Evolutionary conservation across 805 yeast genomes (phyloP).

Genomic region (Torulaspora indica): DNA sequence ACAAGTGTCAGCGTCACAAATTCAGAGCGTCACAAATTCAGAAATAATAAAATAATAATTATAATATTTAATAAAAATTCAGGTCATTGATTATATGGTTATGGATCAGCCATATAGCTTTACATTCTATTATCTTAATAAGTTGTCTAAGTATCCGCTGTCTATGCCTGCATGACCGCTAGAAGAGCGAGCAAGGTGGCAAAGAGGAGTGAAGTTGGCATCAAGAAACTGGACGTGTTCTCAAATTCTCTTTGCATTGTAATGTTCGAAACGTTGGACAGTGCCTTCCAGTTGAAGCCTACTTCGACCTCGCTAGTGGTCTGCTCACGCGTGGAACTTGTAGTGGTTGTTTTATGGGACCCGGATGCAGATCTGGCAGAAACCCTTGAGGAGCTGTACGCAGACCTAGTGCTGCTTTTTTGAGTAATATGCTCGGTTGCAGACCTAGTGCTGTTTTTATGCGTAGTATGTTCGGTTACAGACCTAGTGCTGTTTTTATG

Average conservation of each 20-base stretch:
- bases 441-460: background rate
- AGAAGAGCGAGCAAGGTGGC: conserved; percentile 16
- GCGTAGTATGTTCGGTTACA: background rate
- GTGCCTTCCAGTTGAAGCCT: conserved; percentile 1
- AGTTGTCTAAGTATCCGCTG: background rate
- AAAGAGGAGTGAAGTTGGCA: conserved; percentile 19
- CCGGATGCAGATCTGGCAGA: background rate
- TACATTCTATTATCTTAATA: conserved; percentile 1
- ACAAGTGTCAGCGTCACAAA: conserved; percentile 5
- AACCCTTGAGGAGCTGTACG: background rate
- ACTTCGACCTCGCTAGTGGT: background rate
- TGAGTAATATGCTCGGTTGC: background rate
- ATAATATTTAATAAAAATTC: too few species aligned
- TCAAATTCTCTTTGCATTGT: conserved; percentile 10
- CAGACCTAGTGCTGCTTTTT: background rate
- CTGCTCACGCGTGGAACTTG: background rate
- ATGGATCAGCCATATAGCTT: background rate
- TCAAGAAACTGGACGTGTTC: conserved; percentile 15
- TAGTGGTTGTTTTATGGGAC: background rate
- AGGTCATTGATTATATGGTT: background rate
- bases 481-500: background rate
- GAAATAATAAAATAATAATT: too few species aligned
- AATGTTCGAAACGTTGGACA: conserved; percentile 4
- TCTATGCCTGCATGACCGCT: conserved; percentile 16
- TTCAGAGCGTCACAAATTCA: conserved; percentile 4